A percentile compares a stretch with the other conserved stretches of the same genome.
Conservation (phyloP, 768 basidiomycete species). For the Boletus rex-veris region DNA sequence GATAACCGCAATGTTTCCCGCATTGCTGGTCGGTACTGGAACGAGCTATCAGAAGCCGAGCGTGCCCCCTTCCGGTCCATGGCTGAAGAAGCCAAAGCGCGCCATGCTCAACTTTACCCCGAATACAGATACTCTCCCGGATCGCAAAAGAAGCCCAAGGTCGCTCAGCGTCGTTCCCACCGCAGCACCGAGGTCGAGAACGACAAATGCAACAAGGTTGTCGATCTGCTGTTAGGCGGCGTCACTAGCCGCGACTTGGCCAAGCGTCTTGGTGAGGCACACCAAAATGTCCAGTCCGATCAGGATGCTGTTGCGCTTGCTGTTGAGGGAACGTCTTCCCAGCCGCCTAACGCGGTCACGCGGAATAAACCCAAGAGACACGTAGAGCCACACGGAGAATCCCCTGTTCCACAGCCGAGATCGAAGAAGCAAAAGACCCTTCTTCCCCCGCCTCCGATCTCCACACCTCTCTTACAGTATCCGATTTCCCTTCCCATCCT, state of each 20-base stretch:
- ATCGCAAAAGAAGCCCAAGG: slow-evolving; percentile 27
- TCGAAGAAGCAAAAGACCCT: slow-evolving; percentile 5
- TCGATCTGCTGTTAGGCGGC: slow-evolving; percentile 35
- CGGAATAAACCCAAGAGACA: slow-evolving; percentile 9
- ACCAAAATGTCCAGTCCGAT: not conserved
- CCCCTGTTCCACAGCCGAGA: slow-evolving; percentile 2
- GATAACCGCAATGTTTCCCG: slow-evolving; percentile 73
- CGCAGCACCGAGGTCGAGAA: slow-evolving; percentile 33
- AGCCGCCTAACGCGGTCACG: not conserved
- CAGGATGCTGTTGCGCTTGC: not conserved
- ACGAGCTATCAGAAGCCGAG: slow-evolving; percentile 44
- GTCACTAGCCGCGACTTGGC: slow-evolving; percentile 30
- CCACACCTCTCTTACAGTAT: not conserved
- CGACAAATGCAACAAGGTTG: slow-evolving; percentile 39
- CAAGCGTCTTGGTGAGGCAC: slow-evolving; percentile 18
- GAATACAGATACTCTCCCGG: slow-evolving; percentile 62
- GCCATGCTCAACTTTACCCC: slow-evolving; percentile 52
- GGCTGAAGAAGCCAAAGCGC: slow-evolving; percentile 45
- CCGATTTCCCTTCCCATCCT: not conserved
- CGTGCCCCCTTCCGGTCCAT: slow-evolving; percentile 43
- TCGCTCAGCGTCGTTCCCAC: slow-evolving; percentile 33
- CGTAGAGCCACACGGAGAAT: not conserved
- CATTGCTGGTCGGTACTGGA: slow-evolving; percentile 70
- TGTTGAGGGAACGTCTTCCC: not conserved
- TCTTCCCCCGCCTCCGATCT: not conserved